Base-by-base conservation (phyloP, 164 flowering plant species). In the Malania oleifera region DNA sequence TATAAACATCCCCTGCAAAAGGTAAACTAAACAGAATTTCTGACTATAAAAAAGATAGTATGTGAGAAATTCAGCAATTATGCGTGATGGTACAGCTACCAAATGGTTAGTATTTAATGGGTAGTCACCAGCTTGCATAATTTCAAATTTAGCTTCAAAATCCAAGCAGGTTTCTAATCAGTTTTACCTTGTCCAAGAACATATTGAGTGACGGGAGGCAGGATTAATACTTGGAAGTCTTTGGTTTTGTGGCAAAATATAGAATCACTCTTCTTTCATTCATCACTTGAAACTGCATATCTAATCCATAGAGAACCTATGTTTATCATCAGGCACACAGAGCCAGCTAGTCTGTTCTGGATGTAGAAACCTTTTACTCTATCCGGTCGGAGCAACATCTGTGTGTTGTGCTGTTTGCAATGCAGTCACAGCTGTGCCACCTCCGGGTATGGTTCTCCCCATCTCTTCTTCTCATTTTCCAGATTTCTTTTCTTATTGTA, bases 311-410 rank as follows among this genome's bases (percentile, higher is more conserved):
- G 20, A 40, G 14, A 35, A 17, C 31, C 14, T 50, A n/a, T 24
- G 10, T 53, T 52, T 48, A 23, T 61, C 63, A 49, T 37, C 66
- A 84, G 95, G 82, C 56, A 75, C 77, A 28, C 95, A 91, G 67
- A 81, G 91, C 79, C 98, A 90, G 70, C 85, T 90, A 19, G 97
- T 90, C n/a, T 90, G 98, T 67, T 82, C 89, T 13, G 98, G 98
- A 27, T 91, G 98, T 56, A 64, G 90, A 61, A 88, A 80, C 60
- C 86, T 91, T 35, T 74, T 91, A 29, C 73, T 86, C 58, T 86
- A 86, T 65, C 98, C 98, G 0, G 83, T 75, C 17, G 98, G 98
- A 66, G 98, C 98, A 53, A 77, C 87, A 14, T 79, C 91, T 34
- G 92, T 91, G 4, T 88, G 98, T 61, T 91, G 98, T 70, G 96